Conservation (phyloP, 331 rosid genomes). For the Pyracantha coccinea region DNA sequence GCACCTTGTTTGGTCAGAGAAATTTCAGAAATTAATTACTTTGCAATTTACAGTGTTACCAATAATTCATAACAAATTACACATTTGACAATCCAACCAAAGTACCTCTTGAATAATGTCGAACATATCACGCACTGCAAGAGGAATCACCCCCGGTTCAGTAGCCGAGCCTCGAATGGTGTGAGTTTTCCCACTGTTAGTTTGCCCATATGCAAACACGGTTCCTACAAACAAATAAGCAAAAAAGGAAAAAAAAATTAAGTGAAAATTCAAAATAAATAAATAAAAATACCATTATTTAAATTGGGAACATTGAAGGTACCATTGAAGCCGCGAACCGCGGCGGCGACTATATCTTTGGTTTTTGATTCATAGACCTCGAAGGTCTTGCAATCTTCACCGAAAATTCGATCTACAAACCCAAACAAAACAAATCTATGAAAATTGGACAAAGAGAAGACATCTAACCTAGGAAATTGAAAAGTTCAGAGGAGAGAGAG, state of each 20-base stretch:
- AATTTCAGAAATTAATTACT: neutral
- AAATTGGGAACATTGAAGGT: neutral
- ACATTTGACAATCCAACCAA: neutral
- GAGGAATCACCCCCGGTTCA: slow-evolving; percentile 89
- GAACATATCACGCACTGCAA: slow-evolving; percentile 65
- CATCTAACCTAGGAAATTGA: neutral
- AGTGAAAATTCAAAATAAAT: neutral
- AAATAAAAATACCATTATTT: neutral
- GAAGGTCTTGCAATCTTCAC: slow-evolving; percentile 43
- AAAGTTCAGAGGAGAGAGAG: neutral
- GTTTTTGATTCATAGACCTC: slow-evolving; percentile 71
- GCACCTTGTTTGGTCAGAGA: neutral
- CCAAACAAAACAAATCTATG: neutral
- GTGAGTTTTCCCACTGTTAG: slow-evolving; percentile 91
- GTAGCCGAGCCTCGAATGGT: slow-evolving; percentile 75
- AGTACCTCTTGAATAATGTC: slow-evolving; percentile 52
- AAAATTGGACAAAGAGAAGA: neutral
- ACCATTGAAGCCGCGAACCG: slow-evolving; percentile 87
- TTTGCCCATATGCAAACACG: slow-evolving; percentile 94
- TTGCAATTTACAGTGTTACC: neutral
- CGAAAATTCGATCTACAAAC: slow-evolving; percentile 50
- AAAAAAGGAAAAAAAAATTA: neutral
- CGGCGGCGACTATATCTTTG: slow-evolving; percentile 65
- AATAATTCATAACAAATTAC: neutral
- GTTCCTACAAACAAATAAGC: slow-evolving; percentile 45